Base-by-base conservation (phyloP, 805 yeast genomes). In the Hagleromyces aurorensis region DNA sequence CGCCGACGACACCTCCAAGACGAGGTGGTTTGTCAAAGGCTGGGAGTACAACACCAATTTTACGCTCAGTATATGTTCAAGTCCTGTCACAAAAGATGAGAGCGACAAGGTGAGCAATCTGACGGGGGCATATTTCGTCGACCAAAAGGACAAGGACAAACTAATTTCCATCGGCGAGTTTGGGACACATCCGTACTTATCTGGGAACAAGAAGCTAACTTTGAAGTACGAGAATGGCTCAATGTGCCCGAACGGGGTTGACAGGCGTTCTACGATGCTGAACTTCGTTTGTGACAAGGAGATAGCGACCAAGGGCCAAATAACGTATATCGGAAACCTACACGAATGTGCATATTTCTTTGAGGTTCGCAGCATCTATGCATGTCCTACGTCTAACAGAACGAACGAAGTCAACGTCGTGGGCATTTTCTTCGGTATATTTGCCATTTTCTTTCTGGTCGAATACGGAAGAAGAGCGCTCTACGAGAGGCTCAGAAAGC, bases 301-400 rank as follows among this genome's bases (percentile, higher is more conserved):
- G 29, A 71, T 80, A 47, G 55, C 70, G 50, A 57, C 71, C 5
- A 71, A 71, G 37, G 91, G 87, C 0, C 64, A 72, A 19, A 62
- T 84, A 1, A 68, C 81, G 11, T 84, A 67, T 50, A 68, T 85
- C 18, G 91, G 91, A 2, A 73, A 74, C 5, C 48, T 72, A 23
- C 71, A 83, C 51, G 82, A 85, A 38, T 85, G 96, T 56, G 73
- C 78, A 20, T 85, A 82, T 53, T 71, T 78, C 48, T 85, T 85
- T 52, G 95, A 85, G 48, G 85, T 84, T 18, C 61, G 85, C 41
- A 81, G 94, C 3, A 75, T 82, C 23, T 80, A 78, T 57, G 95
- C 94, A 0, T 85, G 96, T 55, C 83, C 94, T 0, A 78, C 86
- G 1, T 74, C 82, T 7, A 75, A 77, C 29, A 70, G 75, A 43